Conservation (phyloP, 805 yeast genomes). For the Suhomyces sp. region DNA sequence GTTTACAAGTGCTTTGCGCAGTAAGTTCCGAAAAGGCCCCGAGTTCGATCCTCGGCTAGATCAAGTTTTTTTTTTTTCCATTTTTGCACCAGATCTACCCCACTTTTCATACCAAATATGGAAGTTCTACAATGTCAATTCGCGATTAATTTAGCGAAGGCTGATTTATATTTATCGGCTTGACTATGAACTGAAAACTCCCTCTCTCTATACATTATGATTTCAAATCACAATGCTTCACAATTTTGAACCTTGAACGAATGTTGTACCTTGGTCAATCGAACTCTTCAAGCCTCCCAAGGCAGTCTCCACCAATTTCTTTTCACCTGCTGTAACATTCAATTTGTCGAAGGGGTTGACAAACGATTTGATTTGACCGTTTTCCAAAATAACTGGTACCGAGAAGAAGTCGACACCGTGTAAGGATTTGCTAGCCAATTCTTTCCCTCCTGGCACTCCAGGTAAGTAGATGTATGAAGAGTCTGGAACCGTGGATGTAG, state of each 20-base stretch:
- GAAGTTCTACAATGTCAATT: too few species aligned
- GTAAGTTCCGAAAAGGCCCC: conserved; percentile 39
- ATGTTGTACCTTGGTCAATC: conserved; percentile 40
- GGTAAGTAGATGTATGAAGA: conserved; percentile 55
- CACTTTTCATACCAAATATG: too few species aligned
- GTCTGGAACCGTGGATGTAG: conserved; percentile 37
- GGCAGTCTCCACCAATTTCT: conserved; percentile 35
- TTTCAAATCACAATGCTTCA: conserved; percentile 12
- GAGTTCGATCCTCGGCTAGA: conserved; percentile 38
- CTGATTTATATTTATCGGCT: too few species aligned
- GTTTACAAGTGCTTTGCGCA: conserved; percentile 30
- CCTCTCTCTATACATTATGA: neutral
- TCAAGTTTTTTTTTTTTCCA: conserved; percentile 19
- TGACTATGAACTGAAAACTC: too few species aligned
- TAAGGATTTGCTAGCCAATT: conserved; percentile 34
- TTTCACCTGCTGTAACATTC: conserved; percentile 30
- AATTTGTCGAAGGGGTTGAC: conserved; percentile 35
- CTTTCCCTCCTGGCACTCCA: conserved; percentile 49
- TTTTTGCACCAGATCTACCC: too few species aligned
- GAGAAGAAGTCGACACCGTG: conserved; percentile 47
- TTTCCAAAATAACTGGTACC: conserved; percentile 44
- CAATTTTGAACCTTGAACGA: conserved; percentile 40
- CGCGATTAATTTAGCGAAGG: too few species aligned
- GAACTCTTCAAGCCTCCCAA: conserved; percentile 39
- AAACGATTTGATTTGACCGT: conserved; percentile 38